Evolutionary conservation across 2,329 filamentous ascomycete species (phyloP).

Genomic region (Pseudogymnoascus sp.): DNA sequence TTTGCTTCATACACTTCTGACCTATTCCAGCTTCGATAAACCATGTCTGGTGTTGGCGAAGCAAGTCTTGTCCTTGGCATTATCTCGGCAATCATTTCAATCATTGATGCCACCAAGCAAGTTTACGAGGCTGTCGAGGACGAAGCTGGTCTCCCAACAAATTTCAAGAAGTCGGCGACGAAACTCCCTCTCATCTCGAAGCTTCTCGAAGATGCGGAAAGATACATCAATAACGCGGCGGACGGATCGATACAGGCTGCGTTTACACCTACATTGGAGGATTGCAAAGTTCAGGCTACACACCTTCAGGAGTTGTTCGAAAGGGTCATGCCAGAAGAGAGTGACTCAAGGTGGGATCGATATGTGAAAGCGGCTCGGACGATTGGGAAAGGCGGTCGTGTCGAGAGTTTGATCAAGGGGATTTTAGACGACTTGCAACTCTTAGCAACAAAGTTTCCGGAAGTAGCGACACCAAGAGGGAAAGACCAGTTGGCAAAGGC

Average conservation of each 20-base stretch:
- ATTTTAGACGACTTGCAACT: constrained; percentile 17
- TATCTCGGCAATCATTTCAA: constrained; percentile 18
- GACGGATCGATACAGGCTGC: background rate
- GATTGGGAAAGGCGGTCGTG: constrained; percentile 15
- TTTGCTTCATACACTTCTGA: too few species aligned
- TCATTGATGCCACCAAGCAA: constrained; percentile 14
- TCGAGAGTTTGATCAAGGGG: constrained; percentile 15
- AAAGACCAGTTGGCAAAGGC: constrained; percentile 10
- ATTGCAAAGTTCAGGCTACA: background rate
- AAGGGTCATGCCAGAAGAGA: constrained; percentile 15
- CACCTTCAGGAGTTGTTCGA: background rate
- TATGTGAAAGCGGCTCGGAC: constrained; percentile 16
- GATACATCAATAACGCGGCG: background rate
- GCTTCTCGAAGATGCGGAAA: background rate
- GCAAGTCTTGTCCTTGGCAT: constrained; percentile 17
- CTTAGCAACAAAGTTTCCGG: constrained; percentile 14
- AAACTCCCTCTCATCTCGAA: background rate
- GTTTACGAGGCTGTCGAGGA: constrained; percentile 15
- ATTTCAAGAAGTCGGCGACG: constrained; percentile 10
- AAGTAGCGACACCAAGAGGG: constrained; percentile 11
- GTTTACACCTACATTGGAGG: background rate
- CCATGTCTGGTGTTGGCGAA: too few species aligned
- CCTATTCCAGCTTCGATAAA: too few species aligned
- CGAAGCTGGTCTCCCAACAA: constrained; percentile 13
- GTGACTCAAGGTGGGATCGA: constrained; percentile 13